Evolutionary conservation across 306 rosid species (phyloP).

Genomic region (Hippophae gyantsensis): DNA sequence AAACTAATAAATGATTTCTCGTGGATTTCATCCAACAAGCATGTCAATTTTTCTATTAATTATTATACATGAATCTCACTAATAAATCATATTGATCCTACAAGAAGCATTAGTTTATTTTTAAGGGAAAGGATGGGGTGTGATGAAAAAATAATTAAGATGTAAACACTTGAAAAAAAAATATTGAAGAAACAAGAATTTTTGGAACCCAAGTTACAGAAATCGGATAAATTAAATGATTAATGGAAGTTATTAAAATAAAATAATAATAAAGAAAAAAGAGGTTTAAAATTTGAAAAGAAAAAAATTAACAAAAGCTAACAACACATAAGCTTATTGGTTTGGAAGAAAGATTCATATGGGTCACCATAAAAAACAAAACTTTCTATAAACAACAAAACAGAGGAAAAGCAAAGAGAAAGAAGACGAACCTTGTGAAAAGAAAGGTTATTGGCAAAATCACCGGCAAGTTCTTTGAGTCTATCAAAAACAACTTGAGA

Average conservation of each 20-base stretch:
- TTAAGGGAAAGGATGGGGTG: no score
- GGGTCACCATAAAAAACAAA: background rate
- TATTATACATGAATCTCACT: no score
- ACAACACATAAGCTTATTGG: background rate
- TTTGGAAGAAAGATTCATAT: background rate
- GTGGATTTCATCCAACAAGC: no score
- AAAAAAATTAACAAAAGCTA: background rate
- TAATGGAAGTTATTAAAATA: background rate
- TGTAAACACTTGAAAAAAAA: background rate
- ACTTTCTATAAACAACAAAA: background rate
- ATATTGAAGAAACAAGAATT: background rate
- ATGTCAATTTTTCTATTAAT: no score
- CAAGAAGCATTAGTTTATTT: no score
- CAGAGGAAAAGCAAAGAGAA: background rate
- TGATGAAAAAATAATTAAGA: background rate
- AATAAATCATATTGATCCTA: no score
- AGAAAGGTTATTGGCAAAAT: slow-evolving; percentile 59
- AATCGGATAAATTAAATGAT: background rate
- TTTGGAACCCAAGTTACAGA: background rate
- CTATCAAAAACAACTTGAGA: slow-evolving; percentile 46
- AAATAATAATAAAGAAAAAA: background rate
- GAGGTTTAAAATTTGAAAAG: background rate
- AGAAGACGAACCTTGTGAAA: slow-evolving; percentile 60
- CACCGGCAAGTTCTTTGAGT: slow-evolving; percentile 68
- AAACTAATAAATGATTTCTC: no score